Conservation (phyloP, 106 monocot genomes). For the Phalaenopsis aphrodite region DNA sequence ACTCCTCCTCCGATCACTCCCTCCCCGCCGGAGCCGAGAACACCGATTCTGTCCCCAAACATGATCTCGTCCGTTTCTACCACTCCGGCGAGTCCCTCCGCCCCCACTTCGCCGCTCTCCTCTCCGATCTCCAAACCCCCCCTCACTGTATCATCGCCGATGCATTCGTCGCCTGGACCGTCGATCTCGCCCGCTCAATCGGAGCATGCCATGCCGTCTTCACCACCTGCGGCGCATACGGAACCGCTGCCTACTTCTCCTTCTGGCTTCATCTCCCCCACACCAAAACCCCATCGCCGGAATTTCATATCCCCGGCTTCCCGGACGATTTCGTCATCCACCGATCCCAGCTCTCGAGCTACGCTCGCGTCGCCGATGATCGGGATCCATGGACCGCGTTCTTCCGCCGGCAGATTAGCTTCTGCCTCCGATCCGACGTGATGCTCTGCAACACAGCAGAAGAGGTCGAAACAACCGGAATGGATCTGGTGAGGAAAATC, state of each 20-base stretch:
- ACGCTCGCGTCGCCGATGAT: neutral
- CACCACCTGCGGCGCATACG: conserved; percentile 36
- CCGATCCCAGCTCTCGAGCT: neutral
- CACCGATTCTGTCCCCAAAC: conserved; percentile 14
- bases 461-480: conserved; percentile 19
- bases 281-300: neutral
- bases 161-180: conserved; percentile 1
- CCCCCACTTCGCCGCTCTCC: conserved; percentile 13
- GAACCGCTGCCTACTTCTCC: conserved; percentile 19
- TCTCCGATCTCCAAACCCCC: conserved; percentile 14
- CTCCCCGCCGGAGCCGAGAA: conserved; percentile 26
- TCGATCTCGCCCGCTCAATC: conserved; percentile 21
- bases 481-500: conserved; percentile 3
- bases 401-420: conserved; percentile 4
- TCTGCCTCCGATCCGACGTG: neutral
- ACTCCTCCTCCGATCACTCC: conserved; percentile 29
- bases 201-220: conserved; percentile 48
- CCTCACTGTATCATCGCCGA: conserved; percentile 20
- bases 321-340: conserved; percentile 11
- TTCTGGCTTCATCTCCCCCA: conserved; percentile 25
- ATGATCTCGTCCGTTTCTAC: conserved; percentile 40
- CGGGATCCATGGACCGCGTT: conserved; percentile 2
- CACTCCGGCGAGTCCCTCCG: conserved; percentile 33
- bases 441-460: conserved; percentile 21
- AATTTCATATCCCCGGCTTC: conserved; percentile 10